Base-by-base conservation (phyloP, 208 protist genomes). In the Strigomonas oncopelti region DNA sequence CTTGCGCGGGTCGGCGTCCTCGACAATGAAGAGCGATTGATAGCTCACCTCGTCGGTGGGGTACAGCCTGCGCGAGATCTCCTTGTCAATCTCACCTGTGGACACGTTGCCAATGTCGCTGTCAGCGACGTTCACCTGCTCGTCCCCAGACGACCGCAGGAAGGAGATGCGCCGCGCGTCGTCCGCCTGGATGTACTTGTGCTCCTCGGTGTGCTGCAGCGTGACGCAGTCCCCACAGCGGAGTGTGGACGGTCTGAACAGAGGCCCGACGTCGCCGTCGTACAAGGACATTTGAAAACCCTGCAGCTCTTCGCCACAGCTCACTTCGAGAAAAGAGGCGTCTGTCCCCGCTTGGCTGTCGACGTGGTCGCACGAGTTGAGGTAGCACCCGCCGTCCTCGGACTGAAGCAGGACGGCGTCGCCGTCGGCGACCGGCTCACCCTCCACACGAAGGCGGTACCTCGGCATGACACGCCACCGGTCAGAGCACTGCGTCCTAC, bases 401-500 rank as follows among this genome's bases (percentile, higher is more conserved):
- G 77, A 74, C 67, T 89, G 83, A 13, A 89, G 72, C 45, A 82
- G 52, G 18, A 89, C 72, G 13, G 74, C 69, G 58, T 89, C 83
- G 0, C 80, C 80, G 31, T 81, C 80, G 8, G 59, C 66, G 3
- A 89, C 83, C 7, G 69, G 77, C 70, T 89, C 83, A 0, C 83
- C 83, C 63, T 89, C 83, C 1, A 83, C 79, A 9, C 83, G 75
- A 56, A 89, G 78, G 0, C 78, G 73, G 66, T 85, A 85, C 32
- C 83, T 72, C 68, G 83, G 80, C 77, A 84, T 84, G n/a, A 89
- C 72, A 60, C 83, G 79, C 80, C 84, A 85, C 31, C 75, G 74
- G 54, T 87, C 78, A 20, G 66, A 20, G 24, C 57, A 52, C 16
- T 70, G 48, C 34, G 59, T 18, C 25, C 61, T 63, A 25, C 45